Conservation (phyloP, 495 filamentous ascomycete species). For the Podospora anserina region DNA sequence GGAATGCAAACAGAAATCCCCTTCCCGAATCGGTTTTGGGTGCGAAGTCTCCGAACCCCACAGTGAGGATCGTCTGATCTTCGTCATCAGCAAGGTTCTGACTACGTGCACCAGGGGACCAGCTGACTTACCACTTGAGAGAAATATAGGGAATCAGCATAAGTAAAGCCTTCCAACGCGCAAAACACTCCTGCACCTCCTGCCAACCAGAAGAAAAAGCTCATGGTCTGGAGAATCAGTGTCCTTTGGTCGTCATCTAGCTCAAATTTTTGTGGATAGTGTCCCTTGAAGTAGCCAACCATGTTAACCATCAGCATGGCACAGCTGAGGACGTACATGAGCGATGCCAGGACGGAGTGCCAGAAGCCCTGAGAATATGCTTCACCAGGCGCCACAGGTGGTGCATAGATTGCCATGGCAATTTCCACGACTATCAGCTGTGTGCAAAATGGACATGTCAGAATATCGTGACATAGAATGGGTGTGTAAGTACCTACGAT, state of each 20-base stretch:
- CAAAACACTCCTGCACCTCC: slow-evolving; percentile 63
- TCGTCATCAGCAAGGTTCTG: neutral
- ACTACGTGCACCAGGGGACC: neutral
- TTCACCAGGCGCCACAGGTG: slow-evolving; percentile 55
- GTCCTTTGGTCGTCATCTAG: slow-evolving; percentile 73
- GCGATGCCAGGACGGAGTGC: slow-evolving; percentile 69
- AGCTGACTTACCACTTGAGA: slow-evolving; percentile 49
- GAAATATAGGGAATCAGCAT: slow-evolving; percentile 67
- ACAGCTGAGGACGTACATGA: slow-evolving; percentile 62
- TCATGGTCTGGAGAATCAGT: slow-evolving; percentile 75
- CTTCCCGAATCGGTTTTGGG: slow-evolving; percentile 46
- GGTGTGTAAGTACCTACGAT: slow-evolving; percentile 50
- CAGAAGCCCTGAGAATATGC: slow-evolving; percentile 73
- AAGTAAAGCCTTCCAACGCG: slow-evolving; percentile 62
- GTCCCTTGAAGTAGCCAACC: slow-evolving; percentile 71
- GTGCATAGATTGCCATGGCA: slow-evolving; percentile 58
- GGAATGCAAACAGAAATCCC: slow-evolving; percentile 66
- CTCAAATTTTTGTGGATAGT: slow-evolving; percentile 72
- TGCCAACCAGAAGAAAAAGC: slow-evolving; percentile 67
- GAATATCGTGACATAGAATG: neutral
- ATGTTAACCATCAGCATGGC: slow-evolving; percentile 71
- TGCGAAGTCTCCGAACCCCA: slow-evolving; percentile 65
- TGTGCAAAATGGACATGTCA: neutral
- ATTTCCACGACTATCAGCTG: slow-evolving; percentile 60
- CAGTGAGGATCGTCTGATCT: slow-evolving; percentile 53